These are phyloP conservation scores for Salix arbutifolia DNA, from an alignment of 345 rosid species.

Conservation along the genomic window DNA sequence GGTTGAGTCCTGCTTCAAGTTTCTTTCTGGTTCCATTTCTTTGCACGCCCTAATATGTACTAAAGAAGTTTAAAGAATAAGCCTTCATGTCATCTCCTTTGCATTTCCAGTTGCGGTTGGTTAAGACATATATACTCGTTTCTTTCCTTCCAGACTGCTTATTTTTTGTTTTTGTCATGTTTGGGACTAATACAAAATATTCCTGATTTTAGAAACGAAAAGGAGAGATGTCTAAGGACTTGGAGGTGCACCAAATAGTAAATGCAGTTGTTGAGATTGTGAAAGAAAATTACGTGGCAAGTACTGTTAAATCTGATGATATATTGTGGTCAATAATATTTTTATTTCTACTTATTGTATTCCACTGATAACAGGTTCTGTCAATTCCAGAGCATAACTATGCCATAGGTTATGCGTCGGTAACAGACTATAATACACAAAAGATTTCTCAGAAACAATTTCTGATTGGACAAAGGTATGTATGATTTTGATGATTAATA, in stretches of 20 bases:
- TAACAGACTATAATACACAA: constrained; percentile 84
- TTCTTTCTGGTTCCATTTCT: constrained; percentile 1
- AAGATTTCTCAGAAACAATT: constrained; percentile 56
- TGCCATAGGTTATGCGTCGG: constrained; percentile 77
- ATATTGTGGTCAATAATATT: neutral
- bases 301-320: constrained; percentile 16
- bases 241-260: constrained; percentile 71
- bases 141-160: neutral
- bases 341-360: neutral
- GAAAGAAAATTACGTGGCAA: constrained; percentile 92
- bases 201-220: constrained; percentile 61
- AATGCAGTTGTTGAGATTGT: constrained; percentile 85
- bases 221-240: constrained; percentile 52
- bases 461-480: constrained; percentile 74
- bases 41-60: neutral
- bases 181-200: constrained; percentile 9
- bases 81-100: neutral
- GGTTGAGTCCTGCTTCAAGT: constrained; percentile 35
- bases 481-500: neutral
- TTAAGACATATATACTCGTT: neutral
- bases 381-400: constrained; percentile 69
- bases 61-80: no score
- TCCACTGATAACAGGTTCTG: constrained; percentile 57
- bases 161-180: constrained; percentile 1
- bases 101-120: neutral